phyloP scores from a whole-genome alignment of 176 grass and related monocot species.

The Otatea glauca region DNA sequence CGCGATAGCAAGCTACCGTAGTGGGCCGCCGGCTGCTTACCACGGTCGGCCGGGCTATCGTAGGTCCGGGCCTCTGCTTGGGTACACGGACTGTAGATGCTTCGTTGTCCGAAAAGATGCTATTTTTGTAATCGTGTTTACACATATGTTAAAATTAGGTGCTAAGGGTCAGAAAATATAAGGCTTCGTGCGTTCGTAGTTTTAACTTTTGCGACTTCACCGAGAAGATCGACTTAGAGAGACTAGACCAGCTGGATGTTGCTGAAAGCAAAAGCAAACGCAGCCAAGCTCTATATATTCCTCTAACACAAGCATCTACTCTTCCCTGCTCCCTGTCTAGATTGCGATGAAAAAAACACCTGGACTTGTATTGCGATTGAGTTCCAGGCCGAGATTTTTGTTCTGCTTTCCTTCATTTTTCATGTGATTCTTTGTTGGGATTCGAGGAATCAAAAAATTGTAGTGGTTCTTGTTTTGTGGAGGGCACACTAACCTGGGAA shows the following conservation, averaged over 20 bases:
- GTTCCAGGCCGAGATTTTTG: background rate
- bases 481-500: background rate
- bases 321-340: background rate
- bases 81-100: no score
- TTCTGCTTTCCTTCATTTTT: background rate
- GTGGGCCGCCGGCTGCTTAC: no score
- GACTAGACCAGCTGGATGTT: background rate
- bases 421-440: background rate
- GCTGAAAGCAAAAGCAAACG: constrained; percentile 52
- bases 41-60: no score
- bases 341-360: background rate
- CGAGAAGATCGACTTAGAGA: background rate
- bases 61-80: no score
- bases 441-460: background rate
- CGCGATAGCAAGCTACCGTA: no score
- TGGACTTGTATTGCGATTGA: background rate
- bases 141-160: no score
- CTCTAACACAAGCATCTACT: background rate
- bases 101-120: no score
- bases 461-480: background rate
- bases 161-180: no score
- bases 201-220: constrained; percentile 23
- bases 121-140: no score
- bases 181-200: background rate
- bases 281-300: background rate